Evolutionary conservation across 2,329 filamentous ascomycete genomes (phyloP), one percentile per base, ranked within the genome.

Genomic region (Fusarium transvaalense): DNA sequence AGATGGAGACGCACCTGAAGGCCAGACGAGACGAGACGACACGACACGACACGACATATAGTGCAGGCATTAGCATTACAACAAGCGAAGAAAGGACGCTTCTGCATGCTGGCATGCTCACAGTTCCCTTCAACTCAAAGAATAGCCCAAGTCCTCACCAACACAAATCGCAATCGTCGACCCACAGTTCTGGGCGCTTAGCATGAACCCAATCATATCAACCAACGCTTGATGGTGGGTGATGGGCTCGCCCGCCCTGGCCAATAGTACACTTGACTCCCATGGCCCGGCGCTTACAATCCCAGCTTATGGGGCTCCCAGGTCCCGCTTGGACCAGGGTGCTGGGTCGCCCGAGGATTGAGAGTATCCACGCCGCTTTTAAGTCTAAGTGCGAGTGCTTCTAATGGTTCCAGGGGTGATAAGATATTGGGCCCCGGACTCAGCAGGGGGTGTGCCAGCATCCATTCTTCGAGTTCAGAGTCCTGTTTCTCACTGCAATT

Each of bases 201-300:
- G 67, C 71, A 68, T 39, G 50, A 69, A 46, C 61, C 78, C 78
- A 79, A 79, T 79, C 77, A 79, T 58, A 57, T 61, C 56, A 47
- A 56, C 63, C 46, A 65, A 45, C 61, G 68, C 61, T 53, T 58
- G 51, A 65, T 66, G 69, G 69, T 76, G 73, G 74, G 77, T 79
- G 77, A 79, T 74, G 68, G 71, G 67, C 69, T 69, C 59, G 52
- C 50, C 64, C 60, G 62, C 46, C 56, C 56, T 45, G 56, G 48
- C 77, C 77, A 79, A 79, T 79, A 53, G 32, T 31, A 71, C 21
- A 46, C 32, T 21, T 56, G 41, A 52, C 42, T 55, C 51, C 67
- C 38, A 52, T 61, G 67, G 63, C 71, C 71, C 71, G 77, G 78
- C 78, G 78, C 78, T 79, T 79, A 79, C 57, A 66, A 61, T 53